Percentiles rank a stretch among this genome's conserved stretches.
Evolutionary conservation across 2,329 filamentous ascomycete species (phyloP).

Genomic region (Penicillium sp.): DNA sequence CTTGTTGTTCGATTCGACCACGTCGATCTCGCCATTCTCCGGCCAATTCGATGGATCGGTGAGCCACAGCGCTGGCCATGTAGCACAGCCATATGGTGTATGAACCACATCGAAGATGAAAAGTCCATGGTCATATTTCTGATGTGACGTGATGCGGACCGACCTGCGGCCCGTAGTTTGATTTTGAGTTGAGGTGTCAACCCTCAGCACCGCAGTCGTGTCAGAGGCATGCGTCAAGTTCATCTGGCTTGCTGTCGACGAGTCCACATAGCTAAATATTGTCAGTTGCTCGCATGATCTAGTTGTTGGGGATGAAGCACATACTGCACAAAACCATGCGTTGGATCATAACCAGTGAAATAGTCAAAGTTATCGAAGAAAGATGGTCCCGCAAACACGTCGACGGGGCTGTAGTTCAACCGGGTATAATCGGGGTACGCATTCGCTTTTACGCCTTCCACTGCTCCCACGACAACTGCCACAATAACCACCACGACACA

Average conservation of each 20-base stretch:
- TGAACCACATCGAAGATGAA: conserved; percentile 63
- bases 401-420: conserved; percentile 34
- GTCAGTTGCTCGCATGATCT: background rate
- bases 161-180: conserved; percentile 51
- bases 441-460: conserved; percentile 33
- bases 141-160: conserved; percentile 57
- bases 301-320: conserved; percentile 13
- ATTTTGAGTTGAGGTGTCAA: conserved; percentile 26
- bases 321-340: conserved; percentile 41
- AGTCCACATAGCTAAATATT: conserved; percentile 36
- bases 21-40: conserved; percentile 57
- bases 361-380: conserved; percentile 46
- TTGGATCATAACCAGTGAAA: conserved; percentile 37
- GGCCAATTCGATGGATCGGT: conserved; percentile 58
- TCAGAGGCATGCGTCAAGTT: conserved; percentile 57
- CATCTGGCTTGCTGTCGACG: conserved; percentile 22
- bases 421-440: conserved; percentile 31
- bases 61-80: conserved; percentile 63
- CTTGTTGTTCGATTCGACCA: conserved; percentile 55
- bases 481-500: conserved; percentile 29
- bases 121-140: conserved; percentile 54
- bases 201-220: conserved; percentile 50
- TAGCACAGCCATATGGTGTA: conserved; percentile 58
- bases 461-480: conserved; percentile 43
- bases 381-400: conserved; percentile 34